phyloP scores from a whole-genome alignment of 495 filamentous ascomycete species.

The Thermothielavioides terrestris region DNA sequence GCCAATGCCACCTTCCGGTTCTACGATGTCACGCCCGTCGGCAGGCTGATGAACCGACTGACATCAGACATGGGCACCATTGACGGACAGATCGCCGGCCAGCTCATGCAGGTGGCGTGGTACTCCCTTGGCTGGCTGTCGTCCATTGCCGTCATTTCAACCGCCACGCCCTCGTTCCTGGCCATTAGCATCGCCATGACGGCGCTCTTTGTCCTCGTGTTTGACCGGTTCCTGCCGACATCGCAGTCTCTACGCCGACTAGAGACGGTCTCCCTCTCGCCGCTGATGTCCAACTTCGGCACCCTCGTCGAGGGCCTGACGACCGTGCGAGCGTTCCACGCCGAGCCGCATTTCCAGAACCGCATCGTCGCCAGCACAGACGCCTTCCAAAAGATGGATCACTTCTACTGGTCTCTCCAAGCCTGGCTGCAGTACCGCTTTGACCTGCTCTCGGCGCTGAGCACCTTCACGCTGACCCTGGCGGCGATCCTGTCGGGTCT shows the following conservation, averaged over 20 bases:
- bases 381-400: constrained; percentile 83
- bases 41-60: constrained; percentile 77
- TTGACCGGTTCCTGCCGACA: constrained; percentile 65
- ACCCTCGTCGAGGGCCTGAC: constrained; percentile 68
- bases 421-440: constrained; percentile 75
- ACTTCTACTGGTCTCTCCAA: constrained; percentile 84
- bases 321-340: constrained; percentile 69
- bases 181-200: constrained; percentile 57
- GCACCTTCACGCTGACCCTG: constrained; percentile 61
- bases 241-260: constrained; percentile 74
- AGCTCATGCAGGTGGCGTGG: constrained; percentile 58
- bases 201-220: constrained; percentile 54
- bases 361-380: constrained; percentile 68
- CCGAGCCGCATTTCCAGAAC: constrained; percentile 64
- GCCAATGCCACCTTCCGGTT: constrained; percentile 75
- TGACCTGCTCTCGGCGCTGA: constrained; percentile 57
- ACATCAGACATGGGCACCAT: constrained; percentile 78
- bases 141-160: constrained; percentile 64
- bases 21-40: constrained; percentile 78
- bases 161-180: constrained; percentile 66
- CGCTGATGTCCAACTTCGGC: constrained; percentile 78
- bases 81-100: constrained; percentile 65
- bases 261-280: constrained; percentile 76
- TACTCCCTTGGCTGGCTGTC: constrained; percentile 59
- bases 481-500: constrained; percentile 61